A percentile compares a stretch with the other conserved stretches of the same genome.
Conservation (phyloP, 2,329 filamentous ascomycete genomes). For the Pseudogymnoascus destructans region DNA sequence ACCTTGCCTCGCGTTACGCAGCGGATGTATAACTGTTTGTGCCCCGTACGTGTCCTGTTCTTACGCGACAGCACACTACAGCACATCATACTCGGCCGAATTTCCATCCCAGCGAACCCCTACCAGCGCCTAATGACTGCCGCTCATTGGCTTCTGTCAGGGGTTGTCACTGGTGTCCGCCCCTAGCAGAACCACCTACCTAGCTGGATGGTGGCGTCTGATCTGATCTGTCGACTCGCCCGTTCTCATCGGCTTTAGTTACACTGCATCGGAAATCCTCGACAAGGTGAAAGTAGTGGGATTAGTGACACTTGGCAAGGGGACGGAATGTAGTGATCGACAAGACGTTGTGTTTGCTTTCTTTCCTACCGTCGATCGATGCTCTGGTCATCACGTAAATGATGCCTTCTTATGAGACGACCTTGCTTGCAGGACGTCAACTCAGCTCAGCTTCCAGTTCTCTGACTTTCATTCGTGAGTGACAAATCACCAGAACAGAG, state of each 20-base stretch:
- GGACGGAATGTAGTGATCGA: neutral
- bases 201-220: neutral
- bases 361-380: neutral
- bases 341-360: neutral
- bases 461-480: neutral
- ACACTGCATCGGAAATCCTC: slow-evolving; percentile 5
- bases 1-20: slow-evolving; percentile 2
- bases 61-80: neutral
- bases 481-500: neutral
- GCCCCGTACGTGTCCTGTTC: neutral
- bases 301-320: slow-evolving; percentile 2
- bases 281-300: neutral
- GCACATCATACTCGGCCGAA: slow-evolving; percentile 1
- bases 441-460: neutral
- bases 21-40: neutral
- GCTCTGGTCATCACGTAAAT: neutral
- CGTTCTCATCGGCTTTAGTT: neutral
- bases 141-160: neutral
- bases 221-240: slow-evolving; percentile 5
- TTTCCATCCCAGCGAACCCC: neutral
- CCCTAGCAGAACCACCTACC: neutral
- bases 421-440: neutral
- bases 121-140: slow-evolving; percentile 5
- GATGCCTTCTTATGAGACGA: neutral
- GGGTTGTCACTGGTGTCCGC: slow-evolving; percentile 2